A percentile compares a stretch with the other conserved stretches of the same genome.
These are phyloP conservation scores for Tetragonia tetragonoides DNA, from an alignment of 148 eudicot genomes.

Conservation along the genomic window DNA sequence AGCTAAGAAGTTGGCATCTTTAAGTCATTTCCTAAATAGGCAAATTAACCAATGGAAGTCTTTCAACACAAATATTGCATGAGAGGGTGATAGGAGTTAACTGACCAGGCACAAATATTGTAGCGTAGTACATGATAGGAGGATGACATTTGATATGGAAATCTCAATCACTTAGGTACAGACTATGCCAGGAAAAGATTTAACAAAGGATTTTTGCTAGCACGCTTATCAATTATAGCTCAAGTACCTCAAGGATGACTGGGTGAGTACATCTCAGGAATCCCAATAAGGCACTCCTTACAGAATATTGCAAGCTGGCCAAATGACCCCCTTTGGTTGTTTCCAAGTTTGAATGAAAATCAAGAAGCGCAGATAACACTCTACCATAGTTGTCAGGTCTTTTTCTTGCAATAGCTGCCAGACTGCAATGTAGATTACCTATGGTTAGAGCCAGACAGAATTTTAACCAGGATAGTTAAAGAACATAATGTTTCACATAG, in stretches of 20 bases:
- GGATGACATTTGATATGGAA: neutral
- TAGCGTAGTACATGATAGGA: neutral
- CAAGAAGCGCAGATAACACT: conserved; percentile 63
- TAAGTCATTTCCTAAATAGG: neutral
- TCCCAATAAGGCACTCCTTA: conserved; percentile 85
- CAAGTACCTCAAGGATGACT: conserved; percentile 58
- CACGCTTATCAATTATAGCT: neutral
- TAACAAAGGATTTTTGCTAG: neutral
- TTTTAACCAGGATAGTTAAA: neutral
- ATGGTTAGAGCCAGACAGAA: conserved; percentile 22
- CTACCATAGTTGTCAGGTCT: conserved; percentile 59
- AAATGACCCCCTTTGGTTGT: conserved; percentile 54
- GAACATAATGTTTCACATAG: neutral
- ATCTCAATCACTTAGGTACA: neutral
- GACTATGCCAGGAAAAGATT: neutral
- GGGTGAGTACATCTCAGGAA: conserved; percentile 84
- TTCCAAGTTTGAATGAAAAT: conserved; percentile 61
- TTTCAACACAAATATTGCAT: neutral
- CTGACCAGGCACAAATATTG: neutral
- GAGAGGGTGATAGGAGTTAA: neutral
- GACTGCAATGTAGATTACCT: conserved; percentile 48
- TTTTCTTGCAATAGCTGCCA: conserved; percentile 77
- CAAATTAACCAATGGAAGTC: neutral
- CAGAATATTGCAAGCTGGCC: conserved; percentile 79
- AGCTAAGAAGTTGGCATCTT: neutral